Evolutionary conservation across 108 stramenopile species (phyloP), one percentile per base, ranked within the genome.

Genomic region (Nitzschia palea): DNA sequence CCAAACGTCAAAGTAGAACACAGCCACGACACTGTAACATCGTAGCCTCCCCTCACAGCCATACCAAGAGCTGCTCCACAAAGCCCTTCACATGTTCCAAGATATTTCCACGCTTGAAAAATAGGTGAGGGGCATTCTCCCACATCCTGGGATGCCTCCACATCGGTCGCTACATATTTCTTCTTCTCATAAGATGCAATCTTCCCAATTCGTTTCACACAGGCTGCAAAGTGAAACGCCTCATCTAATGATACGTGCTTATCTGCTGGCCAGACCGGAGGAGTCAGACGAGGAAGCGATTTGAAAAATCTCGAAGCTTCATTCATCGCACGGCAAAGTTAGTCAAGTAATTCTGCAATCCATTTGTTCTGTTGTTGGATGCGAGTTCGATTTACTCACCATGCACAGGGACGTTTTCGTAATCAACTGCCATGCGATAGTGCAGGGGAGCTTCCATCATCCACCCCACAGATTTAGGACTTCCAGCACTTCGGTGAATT

Each of bases 221-320:
- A 91, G 25, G 90, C 86, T 33, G 93, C 93, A 75, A 95, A 95
- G 67, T 95, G 90, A 72, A 87, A 90, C 0, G 82, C 86, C 62
- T 89, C 90, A 10, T 79, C 71, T 62, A 83, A 51, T 12, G 81
- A 75, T 40, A 95, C 59, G 54, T 81, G 86, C 56, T 88, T 90
- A 56, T 95, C 93, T 3, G 76, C 70, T 22, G 93, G 90, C 93
- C 93, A 95, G 0, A 74, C 73, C 0, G 93, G 93, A 18, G 88
- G 72, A 20, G 68, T 53, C 31, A 26, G 35, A 29, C 33, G 44
- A 6, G 55, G 5, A 28, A n/a, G n/a, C n/a, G n/a, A n/a, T n/a
- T n/a, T n/a, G n/a, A n/a, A n/a, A n/a, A n/a, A n/a, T n/a, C n/a
- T n/a, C n/a, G n/a, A n/a, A n/a, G n/a, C n/a, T n/a, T n/a, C n/a